Base-by-base conservation (phyloP, 345 rosid genomes). In the Erucastrum elatum region DNA sequence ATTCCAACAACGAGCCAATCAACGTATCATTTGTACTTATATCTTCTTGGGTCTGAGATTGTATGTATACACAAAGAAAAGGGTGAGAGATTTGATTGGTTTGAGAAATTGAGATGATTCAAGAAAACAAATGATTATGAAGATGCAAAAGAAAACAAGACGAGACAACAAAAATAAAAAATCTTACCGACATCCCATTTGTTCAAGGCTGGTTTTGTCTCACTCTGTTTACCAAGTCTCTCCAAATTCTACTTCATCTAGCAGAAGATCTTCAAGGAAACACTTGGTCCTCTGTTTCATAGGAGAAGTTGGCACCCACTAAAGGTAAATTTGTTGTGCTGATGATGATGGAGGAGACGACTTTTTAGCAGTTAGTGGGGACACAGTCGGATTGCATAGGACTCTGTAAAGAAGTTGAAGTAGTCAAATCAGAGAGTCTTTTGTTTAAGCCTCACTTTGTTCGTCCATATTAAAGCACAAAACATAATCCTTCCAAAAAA, bases 151-250 rank as follows among this genome's bases (percentile, higher is more conserved):
- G 39, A 26, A 77, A 71, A 72, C 49, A 49, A 62, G 60, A 33
- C 64, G 15, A 27, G 39, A 49, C 51, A 15, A 13, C 26, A 55
- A 49, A 74, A 77, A 21, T 21, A 21, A 21, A 21, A 77, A 51
- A 44, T 79, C 91, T 39, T 82, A 88, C 91, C 86, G 87, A 83
- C 94, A 89, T 86, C 81, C 39, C 76, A 69, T 62, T 75, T 70
- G 73, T 51, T 29, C 35, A 39, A 64, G 64, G 81, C 81, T 75
- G 76, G 71, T 41, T 51, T 75, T 83, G 66, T 77, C 75, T 44
- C 62, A 58, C 44, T 72, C 62, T 66, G 69, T 44, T 46, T 72
- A 73, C 82, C 64, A 59, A 67, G 69, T 72, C 82, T 72, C 33
- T 44, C 25, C 62, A 39, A 39, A 26, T 2, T 30, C 17, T 39